Evolutionary conservation across 768 basidiomycete genomes (phyloP).

Genomic region (Leucocoprinus sp.): DNA sequence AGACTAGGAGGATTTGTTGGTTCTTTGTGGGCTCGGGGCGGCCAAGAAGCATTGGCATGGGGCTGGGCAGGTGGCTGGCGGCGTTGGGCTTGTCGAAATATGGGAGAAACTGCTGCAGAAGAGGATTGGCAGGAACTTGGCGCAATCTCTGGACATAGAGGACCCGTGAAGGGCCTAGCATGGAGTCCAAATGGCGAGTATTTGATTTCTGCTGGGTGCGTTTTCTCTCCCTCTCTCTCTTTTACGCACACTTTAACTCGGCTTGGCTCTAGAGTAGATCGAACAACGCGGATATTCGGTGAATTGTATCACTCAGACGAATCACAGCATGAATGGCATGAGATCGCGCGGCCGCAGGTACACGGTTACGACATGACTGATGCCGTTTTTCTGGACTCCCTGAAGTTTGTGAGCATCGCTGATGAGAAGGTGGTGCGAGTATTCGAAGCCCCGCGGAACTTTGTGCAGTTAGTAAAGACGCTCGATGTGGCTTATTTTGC

Average conservation of each 20-base stretch:
- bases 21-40: slow-evolving; percentile 66
- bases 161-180: slow-evolving; percentile 66
- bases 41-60: slow-evolving; percentile 66
- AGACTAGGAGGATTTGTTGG: slow-evolving; percentile 89
- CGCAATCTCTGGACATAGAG: slow-evolving; percentile 83
- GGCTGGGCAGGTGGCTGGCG: slow-evolving; percentile 96
- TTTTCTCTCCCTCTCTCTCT: not conserved
- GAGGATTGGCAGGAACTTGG: slow-evolving; percentile 67
- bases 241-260: slow-evolving; percentile 1
- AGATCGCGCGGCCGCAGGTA: slow-evolving; percentile 87
- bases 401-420: slow-evolving; percentile 83
- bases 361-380: slow-evolving; percentile 93
- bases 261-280: slow-evolving; percentile 63
- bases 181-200: slow-evolving; percentile 90
- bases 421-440: slow-evolving; percentile 95
- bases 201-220: slow-evolving; percentile 77
- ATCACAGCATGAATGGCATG: slow-evolving; percentile 52
- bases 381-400: slow-evolving; percentile 62
- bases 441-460: slow-evolving; percentile 83
- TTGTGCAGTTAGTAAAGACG: slow-evolving; percentile 54
- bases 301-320: slow-evolving; percentile 21
- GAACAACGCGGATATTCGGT: slow-evolving; percentile 87
- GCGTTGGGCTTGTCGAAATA: slow-evolving; percentile 54
- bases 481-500: slow-evolving; percentile 40
- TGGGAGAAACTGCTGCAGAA: slow-evolving; percentile 14